A percentile compares a stretch with the other conserved stretches of the same genome.
phyloP scores from a whole-genome alignment of 2,329 filamentous ascomycete species.

The Fusarium staphyleae region DNA sequence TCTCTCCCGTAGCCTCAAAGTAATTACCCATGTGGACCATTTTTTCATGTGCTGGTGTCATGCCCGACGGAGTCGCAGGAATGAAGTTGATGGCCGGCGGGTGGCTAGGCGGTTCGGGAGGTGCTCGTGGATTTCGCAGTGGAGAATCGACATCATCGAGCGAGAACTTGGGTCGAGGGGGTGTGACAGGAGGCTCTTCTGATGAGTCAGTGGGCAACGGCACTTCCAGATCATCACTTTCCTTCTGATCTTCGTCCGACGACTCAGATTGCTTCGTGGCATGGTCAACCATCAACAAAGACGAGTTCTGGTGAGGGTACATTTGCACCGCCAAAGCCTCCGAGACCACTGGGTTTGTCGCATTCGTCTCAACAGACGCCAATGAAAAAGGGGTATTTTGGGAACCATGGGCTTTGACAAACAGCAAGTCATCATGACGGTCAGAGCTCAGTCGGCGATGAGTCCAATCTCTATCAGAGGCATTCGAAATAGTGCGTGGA shows the following conservation, averaged over 20 bases:
- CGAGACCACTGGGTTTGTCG: constrained; percentile 67
- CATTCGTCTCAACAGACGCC: constrained; percentile 66
- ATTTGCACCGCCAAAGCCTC: constrained; percentile 69
- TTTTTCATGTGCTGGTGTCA: constrained; percentile 63
- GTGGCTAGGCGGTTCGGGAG: constrained; percentile 58
- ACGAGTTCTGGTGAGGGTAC: constrained; percentile 70
- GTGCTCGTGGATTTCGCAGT: constrained; percentile 66
- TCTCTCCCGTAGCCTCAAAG: constrained; percentile 56
- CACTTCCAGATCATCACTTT: constrained; percentile 30
- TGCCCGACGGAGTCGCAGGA: constrained; percentile 67
- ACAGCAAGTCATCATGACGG: constrained; percentile 61
- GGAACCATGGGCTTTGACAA: constrained; percentile 59
- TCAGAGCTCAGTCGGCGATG: constrained; percentile 52
- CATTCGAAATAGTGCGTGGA: constrained; percentile 16
- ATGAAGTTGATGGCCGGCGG: constrained; percentile 63
- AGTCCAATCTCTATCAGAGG: constrained; percentile 46
- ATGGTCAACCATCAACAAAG: constrained; percentile 66
- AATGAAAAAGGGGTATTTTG: constrained; percentile 69
- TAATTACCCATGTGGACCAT: constrained; percentile 61
- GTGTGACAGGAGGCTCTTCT: constrained; percentile 55
- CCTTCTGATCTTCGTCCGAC: constrained; percentile 46
- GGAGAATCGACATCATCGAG: constrained; percentile 67
- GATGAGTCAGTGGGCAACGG: constrained; percentile 49
- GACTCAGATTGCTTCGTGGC: constrained; percentile 58
- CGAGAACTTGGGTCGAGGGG: constrained; percentile 57